Percentiles rank a stretch among this genome's conserved stretches.
Evolutionary conservation across 2,329 filamentous ascomycete genomes (phyloP).

Genomic region (Pyricularia sp.): DNA sequence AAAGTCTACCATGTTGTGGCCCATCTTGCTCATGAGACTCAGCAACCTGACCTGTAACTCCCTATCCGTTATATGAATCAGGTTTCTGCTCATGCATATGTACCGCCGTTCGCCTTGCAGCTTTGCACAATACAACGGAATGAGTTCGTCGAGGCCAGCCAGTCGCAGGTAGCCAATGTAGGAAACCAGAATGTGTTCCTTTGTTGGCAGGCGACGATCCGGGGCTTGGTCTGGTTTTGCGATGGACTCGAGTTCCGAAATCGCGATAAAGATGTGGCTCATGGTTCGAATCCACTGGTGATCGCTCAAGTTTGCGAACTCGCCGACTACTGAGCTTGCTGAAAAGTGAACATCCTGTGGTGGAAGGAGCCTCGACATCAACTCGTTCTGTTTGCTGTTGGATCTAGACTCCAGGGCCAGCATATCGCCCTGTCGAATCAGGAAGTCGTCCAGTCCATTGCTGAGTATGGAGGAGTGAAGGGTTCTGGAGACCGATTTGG

Average conservation of each 20-base stretch:
- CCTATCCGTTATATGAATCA: slow-evolving; percentile 61
- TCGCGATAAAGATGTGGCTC: slow-evolving; percentile 55
- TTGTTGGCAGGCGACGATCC: slow-evolving; percentile 28
- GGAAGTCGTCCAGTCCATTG: slow-evolving; percentile 46
- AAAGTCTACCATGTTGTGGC: slow-evolving; percentile 64
- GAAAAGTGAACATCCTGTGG: neutral
- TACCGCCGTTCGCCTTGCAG: slow-evolving; percentile 57
- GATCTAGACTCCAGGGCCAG: slow-evolving; percentile 32
- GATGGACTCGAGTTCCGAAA: slow-evolving; percentile 50
- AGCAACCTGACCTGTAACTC: slow-evolving; percentile 60
- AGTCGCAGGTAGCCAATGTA: slow-evolving; percentile 76
- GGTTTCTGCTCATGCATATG: slow-evolving; percentile 63
- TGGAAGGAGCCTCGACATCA: slow-evolving; percentile 1
- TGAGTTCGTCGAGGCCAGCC: slow-evolving; percentile 63
- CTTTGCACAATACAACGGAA: slow-evolving; percentile 82
- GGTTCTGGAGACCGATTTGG: slow-evolving; percentile 58
- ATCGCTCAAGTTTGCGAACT: slow-evolving; percentile 46
- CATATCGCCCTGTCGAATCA: slow-evolving; percentile 48
- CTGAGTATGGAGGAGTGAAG: slow-evolving; percentile 69
- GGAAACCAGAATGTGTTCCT: slow-evolving; percentile 68
- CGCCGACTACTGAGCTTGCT: slow-evolving; percentile 13
- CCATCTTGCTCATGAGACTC: slow-evolving; percentile 63
- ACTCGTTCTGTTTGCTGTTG: neutral
- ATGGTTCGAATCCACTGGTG: slow-evolving; percentile 59
- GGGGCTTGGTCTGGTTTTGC: neutral